These are phyloP conservation scores for Penicillium sp. DNA, from an alignment of 2,329 filamentous ascomycete species.

Conservation along the genomic window DNA sequence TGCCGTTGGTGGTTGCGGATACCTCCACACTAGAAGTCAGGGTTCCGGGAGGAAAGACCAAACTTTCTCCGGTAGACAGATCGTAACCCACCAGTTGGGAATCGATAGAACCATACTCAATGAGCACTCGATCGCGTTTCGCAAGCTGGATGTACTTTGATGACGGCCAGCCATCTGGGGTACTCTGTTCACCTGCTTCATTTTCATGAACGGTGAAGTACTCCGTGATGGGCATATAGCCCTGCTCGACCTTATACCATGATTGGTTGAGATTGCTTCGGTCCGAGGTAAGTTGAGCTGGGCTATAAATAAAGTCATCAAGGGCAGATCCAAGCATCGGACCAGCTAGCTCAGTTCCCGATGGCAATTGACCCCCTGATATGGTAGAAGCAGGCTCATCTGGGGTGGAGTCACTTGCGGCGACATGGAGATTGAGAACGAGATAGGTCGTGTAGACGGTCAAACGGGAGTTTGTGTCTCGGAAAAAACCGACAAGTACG, in stretches of 20 bases:
- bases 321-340: slow-evolving; percentile 48
- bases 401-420: slow-evolving; percentile 44
- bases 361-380: slow-evolving; percentile 45
- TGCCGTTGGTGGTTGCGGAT: slow-evolving; percentile 36
- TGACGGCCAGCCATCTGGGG: slow-evolving; percentile 63
- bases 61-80: slow-evolving; percentile 47
- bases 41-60: slow-evolving; percentile 51
- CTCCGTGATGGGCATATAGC: slow-evolving; percentile 46
- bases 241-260: slow-evolving; percentile 51
- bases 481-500: slow-evolving; percentile 54
- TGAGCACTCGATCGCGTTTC: slow-evolving; percentile 52
- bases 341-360: slow-evolving; percentile 43
- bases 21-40: slow-evolving; percentile 40
- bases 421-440: slow-evolving; percentile 59
- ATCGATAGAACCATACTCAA: slow-evolving; percentile 57
- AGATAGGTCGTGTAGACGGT: slow-evolving; percentile 54
- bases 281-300: slow-evolving; percentile 48
- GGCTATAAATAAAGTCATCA: slow-evolving; percentile 54
- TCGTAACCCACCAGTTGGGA: slow-evolving; percentile 57
- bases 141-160: slow-evolving; percentile 57
- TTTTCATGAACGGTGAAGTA: slow-evolving; percentile 51
- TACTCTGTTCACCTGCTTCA: slow-evolving; percentile 41
- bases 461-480: slow-evolving; percentile 52
- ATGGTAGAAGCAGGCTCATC: slow-evolving; percentile 41
- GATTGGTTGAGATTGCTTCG: slow-evolving; percentile 56